Evolutionary conservation across 2,329 filamentous ascomycete species (phyloP).

Genomic region (Pseudogymnoascus sp.): DNA sequence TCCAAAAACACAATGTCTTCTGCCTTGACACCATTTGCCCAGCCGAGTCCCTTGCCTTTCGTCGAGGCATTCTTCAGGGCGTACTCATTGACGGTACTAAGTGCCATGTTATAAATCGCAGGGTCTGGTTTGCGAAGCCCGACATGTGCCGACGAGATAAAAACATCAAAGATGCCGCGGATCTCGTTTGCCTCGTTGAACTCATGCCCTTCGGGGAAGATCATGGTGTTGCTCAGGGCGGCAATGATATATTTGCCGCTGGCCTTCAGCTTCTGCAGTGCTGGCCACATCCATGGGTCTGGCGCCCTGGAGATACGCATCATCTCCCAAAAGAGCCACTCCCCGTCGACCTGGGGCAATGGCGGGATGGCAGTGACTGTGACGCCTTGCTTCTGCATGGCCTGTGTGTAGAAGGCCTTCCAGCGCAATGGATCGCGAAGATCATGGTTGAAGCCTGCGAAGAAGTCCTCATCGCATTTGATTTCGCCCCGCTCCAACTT

Average conservation of each 20-base stretch:
- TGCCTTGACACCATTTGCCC: slow-evolving; percentile 45
- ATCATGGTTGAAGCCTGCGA: slow-evolving; percentile 65
- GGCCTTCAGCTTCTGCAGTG: slow-evolving; percentile 58
- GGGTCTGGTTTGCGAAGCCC: slow-evolving; percentile 83
- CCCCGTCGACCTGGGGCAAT: slow-evolving; percentile 65
- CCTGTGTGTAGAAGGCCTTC: slow-evolving; percentile 52
- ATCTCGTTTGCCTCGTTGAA: slow-evolving; percentile 53
- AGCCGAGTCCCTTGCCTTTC: slow-evolving; percentile 35
- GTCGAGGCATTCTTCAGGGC: slow-evolving; percentile 42
- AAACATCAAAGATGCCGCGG: slow-evolving; percentile 69
- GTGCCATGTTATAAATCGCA: slow-evolving; percentile 67
- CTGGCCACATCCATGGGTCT: slow-evolving; percentile 85
- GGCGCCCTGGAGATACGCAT: slow-evolving; percentile 62
- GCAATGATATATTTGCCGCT: slow-evolving; percentile 63
- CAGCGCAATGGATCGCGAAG: slow-evolving; percentile 60
- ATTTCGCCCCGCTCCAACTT: slow-evolving; percentile 78
- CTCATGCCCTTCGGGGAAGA: slow-evolving; percentile 68
- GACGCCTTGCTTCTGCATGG: slow-evolving; percentile 32
- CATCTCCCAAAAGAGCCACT: slow-evolving; percentile 83
- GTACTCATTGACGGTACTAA: slow-evolving; percentile 56
- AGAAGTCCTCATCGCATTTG: slow-evolving; percentile 65
- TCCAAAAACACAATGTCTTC: slow-evolving; percentile 77
- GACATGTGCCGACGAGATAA: slow-evolving; percentile 77
- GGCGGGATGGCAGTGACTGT: slow-evolving; percentile 42
- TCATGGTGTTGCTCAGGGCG: slow-evolving; percentile 82